Evolutionary conservation across 2,329 filamentous ascomycete genomes (phyloP), one percentile per base, ranked within the genome.

Genomic region (Fusarium sororula): DNA sequence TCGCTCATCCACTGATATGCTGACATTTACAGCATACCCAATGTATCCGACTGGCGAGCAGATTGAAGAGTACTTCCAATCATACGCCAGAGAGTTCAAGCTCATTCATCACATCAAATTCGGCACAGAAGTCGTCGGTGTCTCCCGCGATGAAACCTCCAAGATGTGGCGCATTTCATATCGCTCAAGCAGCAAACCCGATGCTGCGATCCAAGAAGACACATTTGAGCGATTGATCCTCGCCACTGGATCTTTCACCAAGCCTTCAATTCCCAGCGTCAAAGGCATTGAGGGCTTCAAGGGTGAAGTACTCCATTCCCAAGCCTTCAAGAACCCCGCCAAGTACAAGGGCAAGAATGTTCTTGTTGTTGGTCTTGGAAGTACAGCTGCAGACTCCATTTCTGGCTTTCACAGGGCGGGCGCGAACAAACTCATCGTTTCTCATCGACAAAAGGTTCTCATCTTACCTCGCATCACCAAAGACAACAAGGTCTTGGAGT

Each of bases 41-140:
- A 55, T 55, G 51, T 55, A 68, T 66, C 45, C 65, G 18, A 55
- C 65, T 15, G 65, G 53, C 5, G 65, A 68, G 9, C 61, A 63
- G 14, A 64, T 64, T 32, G 57, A 64, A 8, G 37, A 15, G 7
- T 64, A 64, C 17, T 37, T 64, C 20, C 37, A 62, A n/a, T 57
- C 47, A 10, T 65, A 65, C 38, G 63, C 57, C 22, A 53, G 44
- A 9, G 41, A 65, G 20, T 65, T 65, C 38, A 39, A 45, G 37
- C 63, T 65, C 17, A 20, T 44, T 1, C 42, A 65, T 35, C n/a
- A 65, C 32, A 60, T 56, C 22, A 50, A 56, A 18, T 56, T 68
- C 45, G 41, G 47, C 24, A 68, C 54, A 8, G 48, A 41, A 14
- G 57, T 68, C 17, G 41, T 66, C 20, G 48, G 62, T 13, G 54